Base-by-base conservation (phyloP, 2,329 filamentous ascomycete genomes). In the Phialemonium atrogriseum region DNA sequence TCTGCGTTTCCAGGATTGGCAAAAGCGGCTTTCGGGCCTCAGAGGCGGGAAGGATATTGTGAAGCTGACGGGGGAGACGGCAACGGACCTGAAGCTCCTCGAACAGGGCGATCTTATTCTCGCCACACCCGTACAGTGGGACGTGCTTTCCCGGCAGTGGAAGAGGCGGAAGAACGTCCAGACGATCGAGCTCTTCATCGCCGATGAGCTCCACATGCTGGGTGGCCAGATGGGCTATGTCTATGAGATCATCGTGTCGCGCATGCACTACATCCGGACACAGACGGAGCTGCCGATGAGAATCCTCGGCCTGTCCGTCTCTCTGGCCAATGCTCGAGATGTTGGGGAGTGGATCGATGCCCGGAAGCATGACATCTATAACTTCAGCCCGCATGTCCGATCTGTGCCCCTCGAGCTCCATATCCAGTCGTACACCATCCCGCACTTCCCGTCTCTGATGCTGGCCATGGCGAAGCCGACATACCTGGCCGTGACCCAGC, bases 271-370 rank as follows among this genome's bases (percentile, higher is more conserved):
- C 42, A 95, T 98, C 52, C 81, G 86, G 36, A 80, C 85, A 1
- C 86, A 95, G 54, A 81, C 85, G 0, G 84, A 94, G 54, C 77
- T 82, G 23, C 77, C 82, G 8, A 72, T 96, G 63, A 80, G 91
- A 31, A 89, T 96, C 27, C 63, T 98, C 33, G 91, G 87, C 3
- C 62, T 98, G 38, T 88, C 86, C 51, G 91, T 95, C 17, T 93
- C 91, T 15, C 69, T 98, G 14, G 80, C 91, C 5, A 96, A 95
- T 52, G 88, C 89, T 30, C 77, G 87, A 37, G 91, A 98, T 49
- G 75, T 98, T 47, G 89, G 89, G 31, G 91, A 95, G 59, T 98
- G 91, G 91, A 87, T 98, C 44, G 91, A 93, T 44, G 91, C 89
- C 7, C 94, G 80, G 56, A 96, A 95, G 65, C 91, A 98, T 54